Percentiles rank a stretch among this genome's conserved stretches.
These are phyloP conservation scores for Silene noctiflora DNA, from an alignment of 179 eudicot species.

Conservation along the genomic window DNA sequence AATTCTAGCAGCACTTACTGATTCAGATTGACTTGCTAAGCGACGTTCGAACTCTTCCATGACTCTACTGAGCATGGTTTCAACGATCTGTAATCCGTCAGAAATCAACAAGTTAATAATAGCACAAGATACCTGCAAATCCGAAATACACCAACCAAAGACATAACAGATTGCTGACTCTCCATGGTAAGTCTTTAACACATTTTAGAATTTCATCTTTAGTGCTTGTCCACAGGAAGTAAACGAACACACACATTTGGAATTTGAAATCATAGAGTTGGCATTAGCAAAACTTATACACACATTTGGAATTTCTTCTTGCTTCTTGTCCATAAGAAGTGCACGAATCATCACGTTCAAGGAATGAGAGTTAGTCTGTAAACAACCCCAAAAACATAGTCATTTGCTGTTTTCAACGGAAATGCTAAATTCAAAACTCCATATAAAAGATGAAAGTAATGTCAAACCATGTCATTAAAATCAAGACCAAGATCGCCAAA, in stretches of 20 bases:
- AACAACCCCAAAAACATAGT: slow-evolving; percentile 14
- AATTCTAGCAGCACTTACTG: slow-evolving; percentile 42
- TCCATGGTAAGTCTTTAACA: background rate
- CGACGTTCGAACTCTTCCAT: slow-evolving; percentile 89
- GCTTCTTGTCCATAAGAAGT: slow-evolving; percentile 73
- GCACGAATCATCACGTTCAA: slow-evolving; percentile 82
- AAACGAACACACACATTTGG: background rate
- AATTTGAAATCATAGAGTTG: too few species aligned
- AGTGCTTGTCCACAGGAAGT: background rate
- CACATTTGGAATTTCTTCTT: slow-evolving; percentile 85
- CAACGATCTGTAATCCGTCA: slow-evolving; percentile 63
- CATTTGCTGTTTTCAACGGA: background rate
- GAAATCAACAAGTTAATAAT: slow-evolving; percentile 11
- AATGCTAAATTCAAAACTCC: slow-evolving; percentile 5
- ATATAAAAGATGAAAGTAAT: background rate
- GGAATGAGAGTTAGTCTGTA: slow-evolving; percentile 59
- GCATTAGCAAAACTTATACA: slow-evolving; percentile 26
- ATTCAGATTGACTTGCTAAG: slow-evolving; percentile 45
- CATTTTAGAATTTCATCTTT: background rate
- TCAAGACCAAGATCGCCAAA: slow-evolving; percentile 39
- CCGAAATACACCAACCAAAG: background rate
- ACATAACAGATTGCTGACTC: background rate
- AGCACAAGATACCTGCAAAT: background rate
- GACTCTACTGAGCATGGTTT: slow-evolving; percentile 72
- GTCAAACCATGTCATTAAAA: slow-evolving; percentile 51